Conservation (phyloP, 2,329 filamentous ascomycete genomes). For the Scedosporium aurantiacum region DNA sequence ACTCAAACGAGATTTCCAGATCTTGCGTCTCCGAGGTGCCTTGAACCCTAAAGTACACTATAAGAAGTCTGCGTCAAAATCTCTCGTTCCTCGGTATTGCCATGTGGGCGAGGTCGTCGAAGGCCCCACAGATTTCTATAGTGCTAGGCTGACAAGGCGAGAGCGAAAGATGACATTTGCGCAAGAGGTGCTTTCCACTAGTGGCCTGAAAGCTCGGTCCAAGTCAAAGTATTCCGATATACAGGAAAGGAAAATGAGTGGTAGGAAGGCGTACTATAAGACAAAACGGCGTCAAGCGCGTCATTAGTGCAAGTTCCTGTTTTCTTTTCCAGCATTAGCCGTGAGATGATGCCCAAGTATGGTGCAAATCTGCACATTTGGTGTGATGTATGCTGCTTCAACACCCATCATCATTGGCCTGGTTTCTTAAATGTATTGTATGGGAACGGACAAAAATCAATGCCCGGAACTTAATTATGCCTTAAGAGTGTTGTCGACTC, state of each 20-base stretch:
- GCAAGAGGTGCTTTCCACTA: slow-evolving; percentile 63
- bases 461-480: too few relatives aligned
- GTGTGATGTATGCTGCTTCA: too few relatives aligned
- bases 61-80: slow-evolving; percentile 49
- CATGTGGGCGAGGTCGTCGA: slow-evolving; percentile 83
- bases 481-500: neutral
- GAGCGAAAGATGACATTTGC: slow-evolving; percentile 80
- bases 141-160: slow-evolving; percentile 68
- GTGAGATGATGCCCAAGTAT: neutral
- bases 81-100: slow-evolving; percentile 65
- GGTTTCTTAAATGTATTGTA: too few relatives aligned
- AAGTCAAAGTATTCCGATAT: slow-evolving; percentile 81
- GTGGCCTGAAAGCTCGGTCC: slow-evolving; percentile 42
- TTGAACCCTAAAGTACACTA: slow-evolving; percentile 84
- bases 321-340: neutral
- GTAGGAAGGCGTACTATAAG: slow-evolving; percentile 74
- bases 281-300: neutral
- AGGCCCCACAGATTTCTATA: slow-evolving; percentile 81
- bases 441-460: too few relatives aligned
- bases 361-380: too few relatives aligned
- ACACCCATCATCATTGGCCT: too few relatives aligned
- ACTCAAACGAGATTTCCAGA: slow-evolving; percentile 78
- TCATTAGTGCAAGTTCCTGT: neutral
- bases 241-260: slow-evolving; percentile 70
- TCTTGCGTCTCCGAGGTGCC: slow-evolving; percentile 79